These are phyloP conservation scores for Pseudocercospora cruenta DNA, from an alignment of 2,329 filamentous ascomycete genomes.

Conservation along the genomic window DNA sequence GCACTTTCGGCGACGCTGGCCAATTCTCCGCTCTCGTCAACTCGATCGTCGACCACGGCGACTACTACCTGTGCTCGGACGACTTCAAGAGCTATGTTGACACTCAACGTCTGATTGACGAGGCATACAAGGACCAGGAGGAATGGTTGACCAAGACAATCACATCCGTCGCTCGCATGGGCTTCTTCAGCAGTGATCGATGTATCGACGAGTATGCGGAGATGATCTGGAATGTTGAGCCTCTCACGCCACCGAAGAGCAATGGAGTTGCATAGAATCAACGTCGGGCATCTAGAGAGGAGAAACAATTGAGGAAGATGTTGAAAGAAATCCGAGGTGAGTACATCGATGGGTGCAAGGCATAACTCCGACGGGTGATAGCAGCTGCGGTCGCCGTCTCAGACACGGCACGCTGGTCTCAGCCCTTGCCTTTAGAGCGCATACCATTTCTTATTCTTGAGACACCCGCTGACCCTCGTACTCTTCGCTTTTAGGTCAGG, in stretches of 20 bases:
- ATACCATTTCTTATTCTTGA: no score
- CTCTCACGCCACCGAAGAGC: constrained; percentile 51
- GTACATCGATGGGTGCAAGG: no score
- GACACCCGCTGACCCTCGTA: no score
- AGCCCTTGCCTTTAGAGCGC: no score
- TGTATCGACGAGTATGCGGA: constrained; percentile 98
- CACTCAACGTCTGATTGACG: constrained; percentile 87
- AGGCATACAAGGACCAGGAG: constrained; percentile 88
- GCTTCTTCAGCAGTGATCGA: constrained; percentile 92
- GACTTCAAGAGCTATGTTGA: constrained; percentile 95
- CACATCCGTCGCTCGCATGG: constrained; percentile 83
- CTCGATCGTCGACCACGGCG: constrained; percentile 87
- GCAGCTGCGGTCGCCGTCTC: no score
- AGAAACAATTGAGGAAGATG: not conserved
- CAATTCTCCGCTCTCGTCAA: constrained; percentile 83
- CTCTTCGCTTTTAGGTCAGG: no score
- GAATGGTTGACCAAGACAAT: constrained; percentile 93
- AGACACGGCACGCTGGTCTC: no score
- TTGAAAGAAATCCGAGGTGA: not conserved
- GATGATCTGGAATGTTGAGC: constrained; percentile 95
- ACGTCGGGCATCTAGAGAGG: not conserved
- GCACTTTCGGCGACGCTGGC: constrained; percentile 76
- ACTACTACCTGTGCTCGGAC: constrained; percentile 97
- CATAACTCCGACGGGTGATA: no score
- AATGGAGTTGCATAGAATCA: constrained; percentile 58